Evolutionary conservation across 371 early-diverging fungal genomes (phyloP), one percentile per base, ranked within the genome.

Genomic region (Globomyces sp.): DNA sequence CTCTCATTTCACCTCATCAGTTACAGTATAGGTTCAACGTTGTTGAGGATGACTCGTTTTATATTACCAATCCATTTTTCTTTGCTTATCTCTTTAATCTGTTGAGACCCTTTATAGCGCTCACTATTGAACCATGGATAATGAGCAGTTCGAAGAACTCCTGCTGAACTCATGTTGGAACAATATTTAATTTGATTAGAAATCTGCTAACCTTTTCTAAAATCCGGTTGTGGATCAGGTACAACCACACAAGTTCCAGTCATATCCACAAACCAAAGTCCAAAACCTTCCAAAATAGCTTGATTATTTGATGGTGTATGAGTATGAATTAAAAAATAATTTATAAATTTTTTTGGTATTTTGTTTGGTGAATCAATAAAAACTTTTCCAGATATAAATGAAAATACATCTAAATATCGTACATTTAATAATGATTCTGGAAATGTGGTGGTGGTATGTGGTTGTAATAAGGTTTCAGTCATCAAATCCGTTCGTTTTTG

Each of bases 191-290:
- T 24, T 24, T 24, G 24, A 24, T 24, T 24, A 24, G 24, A 49
- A 13, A 49, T 11, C 13, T 13, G 49, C 49, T 49, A 13, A 13
- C 49, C 11, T 60, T 4, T 11, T 34, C 53, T 34, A 53, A 49
- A 63, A 45, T 63, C 50, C 11, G 63, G 63, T 5, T 64, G 50
- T 13, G 34, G 6, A 49, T 49, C 49, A 39, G 60, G 44, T 5
- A 2, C 41, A 6, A 5, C 44, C 2, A 64, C n/a, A 36, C 67
- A 66, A 41, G 34, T 8, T 13, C 61, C 67, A 37, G 9, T 41
- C 4, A 51, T 46, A 34, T 58, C 59, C 4, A 68, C 40, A 11
- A 68, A 39, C 68, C 68, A 68, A 39, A 68, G 42, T 43, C 53
- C 67, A 13, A 49, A 57, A 11, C 55, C 37, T 10, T 41, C 57